Conservation (phyloP, 1,284 basidiomycete species). For the Quambalaria eucalypti region DNA sequence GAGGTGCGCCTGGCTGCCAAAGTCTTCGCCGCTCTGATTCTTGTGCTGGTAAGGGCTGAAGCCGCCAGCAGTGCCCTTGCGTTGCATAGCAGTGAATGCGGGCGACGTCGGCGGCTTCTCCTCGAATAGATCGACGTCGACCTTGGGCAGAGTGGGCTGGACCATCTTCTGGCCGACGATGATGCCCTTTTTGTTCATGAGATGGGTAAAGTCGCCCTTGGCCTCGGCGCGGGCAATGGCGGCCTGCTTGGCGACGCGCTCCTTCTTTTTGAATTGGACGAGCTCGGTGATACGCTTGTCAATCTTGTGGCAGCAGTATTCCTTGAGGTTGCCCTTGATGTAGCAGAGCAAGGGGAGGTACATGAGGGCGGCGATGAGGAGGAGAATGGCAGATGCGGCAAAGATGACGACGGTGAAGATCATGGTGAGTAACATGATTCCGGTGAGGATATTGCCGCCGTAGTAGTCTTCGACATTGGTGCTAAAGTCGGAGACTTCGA, state of each 20-base stretch:
- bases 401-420: conserved; percentile 85
- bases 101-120: conserved; percentile 45
- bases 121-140: conserved; percentile 68
- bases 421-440: conserved; percentile 74
- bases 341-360: conserved; percentile 88
- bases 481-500: conserved; percentile 63
- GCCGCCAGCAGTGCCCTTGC: conserved; percentile 10
- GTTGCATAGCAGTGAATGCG: conserved; percentile 12
- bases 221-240: conserved; percentile 83
- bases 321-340: conserved; percentile 88
- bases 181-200: conserved; percentile 87
- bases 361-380: conserved; percentile 72
- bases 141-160: conserved; percentile 89
- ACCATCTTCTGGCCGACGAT: conserved; percentile 70
- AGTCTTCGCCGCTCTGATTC: conserved; percentile 12
- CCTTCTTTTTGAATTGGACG: conserved; percentile 77
- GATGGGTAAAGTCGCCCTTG: conserved; percentile 73
- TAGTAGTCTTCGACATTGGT: conserved; percentile 59
- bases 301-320: conserved; percentile 97
- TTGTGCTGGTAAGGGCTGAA: conserved; percentile 4
- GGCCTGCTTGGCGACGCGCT: conserved; percentile 70
- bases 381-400: conserved; percentile 67
- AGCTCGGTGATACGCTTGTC: conserved; percentile 90
- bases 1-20: conserved; percentile 25
- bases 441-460: conserved; percentile 59